Evolutionary conservation across 805 yeast species (phyloP), one percentile per base, ranked within the genome.

Genomic region (Candida yuanshanica): DNA sequence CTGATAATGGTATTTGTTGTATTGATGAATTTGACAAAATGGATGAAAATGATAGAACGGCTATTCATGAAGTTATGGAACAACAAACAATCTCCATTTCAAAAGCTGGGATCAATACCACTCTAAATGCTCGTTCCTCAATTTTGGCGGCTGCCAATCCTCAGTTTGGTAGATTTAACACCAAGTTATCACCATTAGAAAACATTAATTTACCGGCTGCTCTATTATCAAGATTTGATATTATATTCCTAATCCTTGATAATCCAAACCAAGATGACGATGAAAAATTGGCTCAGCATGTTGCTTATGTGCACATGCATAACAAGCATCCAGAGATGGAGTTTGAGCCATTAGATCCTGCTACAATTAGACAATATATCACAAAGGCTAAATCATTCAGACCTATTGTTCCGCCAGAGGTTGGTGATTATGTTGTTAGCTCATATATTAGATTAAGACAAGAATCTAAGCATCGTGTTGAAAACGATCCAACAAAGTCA

Each of bases 91-190:
- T 93, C 44, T 86, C 96, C 18, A 93, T 93, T 44, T 86, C 97
- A 33, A 93, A 93, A 64, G 99, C 99, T 4, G 99, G 99, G 51
- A 93, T 93, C 53, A 86, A 93, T 48, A 93, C 99, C 9, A 87
- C 97, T 2, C 70, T 93, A 52, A 93, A 93, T 60, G 99, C 99
- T 7, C 77, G 99, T 61, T 78, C 98, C 0, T 90, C 97, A 5
- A 86, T 93, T 46, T 66, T 93, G 48, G 99, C 99, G 0, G 99
- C 99, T 23, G 99, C 99, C n/a, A 93, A 93, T 68, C 99, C 99
- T 16, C 69, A 90, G 27, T 90, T 85, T 60, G 98, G 99, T 43
- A 77, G 98, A 48, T 93, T 93, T 66, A 91, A 93, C 64, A 85
- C 96, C 27, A 75, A 78, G 47, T 65, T 91, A 43, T 84, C 96